These are phyloP conservation scores for Solanum rostratum DNA, from an alignment of 257 asterid genomes.

Conservation along the genomic window DNA sequence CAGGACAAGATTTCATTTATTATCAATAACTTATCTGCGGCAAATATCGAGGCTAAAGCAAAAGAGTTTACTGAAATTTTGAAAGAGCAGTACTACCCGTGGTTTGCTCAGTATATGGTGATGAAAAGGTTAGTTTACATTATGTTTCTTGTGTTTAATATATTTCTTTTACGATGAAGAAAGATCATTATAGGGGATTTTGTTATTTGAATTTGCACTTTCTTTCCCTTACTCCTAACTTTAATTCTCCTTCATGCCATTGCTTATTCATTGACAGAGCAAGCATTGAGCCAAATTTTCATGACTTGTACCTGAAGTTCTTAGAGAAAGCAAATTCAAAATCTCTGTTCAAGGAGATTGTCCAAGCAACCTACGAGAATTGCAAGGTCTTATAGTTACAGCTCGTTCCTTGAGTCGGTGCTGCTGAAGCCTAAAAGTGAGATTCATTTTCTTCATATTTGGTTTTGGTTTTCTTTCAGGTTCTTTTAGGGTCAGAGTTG, in stretches of 20 bases:
- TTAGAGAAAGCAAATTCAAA: constrained; percentile 76
- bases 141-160: not conserved
- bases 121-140: constrained; percentile 68
- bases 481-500: constrained; percentile 93
- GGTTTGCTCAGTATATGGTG: constrained; percentile 98
- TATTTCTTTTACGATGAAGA: not conserved
- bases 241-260: not conserved
- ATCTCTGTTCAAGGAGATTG: constrained; percentile 64
- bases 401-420: not conserved
- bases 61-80: constrained; percentile 71
- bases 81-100: constrained; percentile 68
- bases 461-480: constrained; percentile 34
- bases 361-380: constrained; percentile 87
- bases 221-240: not conserved
- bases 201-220: not conserved
- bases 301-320: constrained; percentile 93
- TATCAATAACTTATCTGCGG: constrained; percentile 73
- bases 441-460: constrained; percentile 2
- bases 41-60: constrained; percentile 84
- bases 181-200: not conserved
- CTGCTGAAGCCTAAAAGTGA: not conserved
- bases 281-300: constrained; percentile 93
- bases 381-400: constrained; percentile 62
- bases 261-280: constrained; percentile 43
- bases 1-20: constrained; percentile 91